A percentile compares a stretch with the other conserved stretches of the same genome.
Evolutionary conservation across 441 rosid species (phyloP).

Genomic region (Syzygium malaccense): DNA sequence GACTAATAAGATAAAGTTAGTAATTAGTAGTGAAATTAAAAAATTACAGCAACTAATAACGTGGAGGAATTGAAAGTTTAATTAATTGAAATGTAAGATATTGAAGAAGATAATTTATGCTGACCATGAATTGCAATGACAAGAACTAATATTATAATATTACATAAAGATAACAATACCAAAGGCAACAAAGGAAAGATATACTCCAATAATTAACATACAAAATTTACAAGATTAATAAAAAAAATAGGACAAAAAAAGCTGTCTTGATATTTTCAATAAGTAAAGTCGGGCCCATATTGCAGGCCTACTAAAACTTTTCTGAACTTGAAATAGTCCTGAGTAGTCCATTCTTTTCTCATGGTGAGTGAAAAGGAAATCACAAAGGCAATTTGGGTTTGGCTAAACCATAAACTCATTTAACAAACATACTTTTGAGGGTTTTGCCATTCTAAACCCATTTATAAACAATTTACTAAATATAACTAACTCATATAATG

Average conservation of each 20-base stretch:
- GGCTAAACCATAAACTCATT: neutral
- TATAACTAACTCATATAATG: neutral
- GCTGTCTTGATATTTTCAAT: neutral
- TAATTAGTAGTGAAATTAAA: neutral
- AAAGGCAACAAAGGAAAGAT: neutral
- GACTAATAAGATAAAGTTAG: neutral
- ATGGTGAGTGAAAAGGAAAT: neutral
- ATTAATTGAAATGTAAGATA: neutral
- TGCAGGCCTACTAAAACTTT: neutral
- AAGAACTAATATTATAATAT: neutral
- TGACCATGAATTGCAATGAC: neutral
- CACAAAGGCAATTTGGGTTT: neutral
- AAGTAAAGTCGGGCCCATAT: neutral
- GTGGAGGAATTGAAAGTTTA: neutral
- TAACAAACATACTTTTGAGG: neutral
- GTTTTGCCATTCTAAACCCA: neutral
- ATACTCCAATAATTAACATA: neutral
- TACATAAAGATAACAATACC: neutral
- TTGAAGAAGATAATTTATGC: neutral
- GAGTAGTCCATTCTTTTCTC: no score
- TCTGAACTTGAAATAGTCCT: no score
- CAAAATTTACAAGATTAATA: neutral
- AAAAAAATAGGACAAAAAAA: neutral
- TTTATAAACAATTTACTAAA: neutral
- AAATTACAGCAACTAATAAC: neutral